Base-by-base conservation (phyloP, 495 filamentous ascomycete species). In the Talaromyces borbonicus region DNA sequence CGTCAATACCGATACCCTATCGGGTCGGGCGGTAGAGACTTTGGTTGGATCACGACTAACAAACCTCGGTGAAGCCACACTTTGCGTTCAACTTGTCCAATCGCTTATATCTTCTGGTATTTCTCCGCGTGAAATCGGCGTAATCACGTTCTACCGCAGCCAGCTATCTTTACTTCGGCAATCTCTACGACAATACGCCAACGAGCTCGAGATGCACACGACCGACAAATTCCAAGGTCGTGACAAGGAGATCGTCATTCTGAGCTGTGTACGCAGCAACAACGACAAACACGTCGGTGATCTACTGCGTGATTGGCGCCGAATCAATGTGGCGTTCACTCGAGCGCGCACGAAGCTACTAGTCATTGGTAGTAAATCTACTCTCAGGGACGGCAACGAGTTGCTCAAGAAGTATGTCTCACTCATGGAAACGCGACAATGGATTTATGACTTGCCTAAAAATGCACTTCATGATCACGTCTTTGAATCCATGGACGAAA, bases 121-220 rank as follows among this genome's bases (percentile, higher is more conserved):
- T 12, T 70, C 83, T 0, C 75, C 84, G 0, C 68, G 66, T 5
- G 81, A 88, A 33, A 90, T 98, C 39, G 92, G 92, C n/a, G 81
- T 97, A 52, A 95, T 98, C 59, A 94, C 92, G n/a, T 86, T 95
- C 60, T 98, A 98, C 67, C 85, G 90, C 51, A 90, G 85, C 24
- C 92, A 98, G 59, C 82, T 98, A 0, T 71, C 76, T 0, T 59
- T 82, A 9, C 66, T 83, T 11, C 71, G 71, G 37, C 78, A 79
- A 26, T 69, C 62, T 19, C 63, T 80, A 37, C 71, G 74, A 19
- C 69, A 61, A 35, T 55, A 67, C 49, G 51, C 63, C 3, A 63
- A 74, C 6, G 75, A 68, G 1, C 78, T 98, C 9, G 92, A 98
- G 62, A 87, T 96, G 77, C 87, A 96, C 63, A 96, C 92, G 0